Percentiles rank a stretch among this genome's conserved stretches.
Evolutionary conservation across 345 rosid species (phyloP).

Genomic region (Combretum micranthum): DNA sequence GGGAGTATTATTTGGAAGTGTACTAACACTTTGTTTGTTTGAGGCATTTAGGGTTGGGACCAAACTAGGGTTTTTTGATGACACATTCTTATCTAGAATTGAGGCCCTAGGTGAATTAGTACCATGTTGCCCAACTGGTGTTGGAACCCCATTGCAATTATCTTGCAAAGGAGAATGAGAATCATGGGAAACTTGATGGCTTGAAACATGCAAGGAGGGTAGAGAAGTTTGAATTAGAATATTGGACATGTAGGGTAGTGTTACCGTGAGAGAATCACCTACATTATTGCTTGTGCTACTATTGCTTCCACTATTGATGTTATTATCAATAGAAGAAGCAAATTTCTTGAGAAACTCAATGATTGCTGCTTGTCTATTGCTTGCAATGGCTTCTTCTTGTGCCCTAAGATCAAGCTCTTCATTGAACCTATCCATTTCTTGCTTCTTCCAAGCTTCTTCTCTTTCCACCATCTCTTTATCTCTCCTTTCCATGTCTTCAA

Average conservation of each 20-base stretch:
- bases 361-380: conserved; percentile 48
- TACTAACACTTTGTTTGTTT: conserved; percentile 5
- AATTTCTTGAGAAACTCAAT: conserved; percentile 58
- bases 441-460: conserved; percentile 91
- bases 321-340: conserved; percentile 15
- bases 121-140: background rate
- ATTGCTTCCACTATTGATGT: background rate
- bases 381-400: conserved; percentile 55
- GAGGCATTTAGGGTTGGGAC: conserved; percentile 6
- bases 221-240: background rate
- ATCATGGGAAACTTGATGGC: conserved; percentile 6
- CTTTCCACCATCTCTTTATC: conserved; percentile 58
- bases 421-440: conserved; percentile 61
- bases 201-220: conserved; percentile 3
- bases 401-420: conserved; percentile 63
- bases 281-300: no score
- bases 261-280: no score
- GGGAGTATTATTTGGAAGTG: conserved; percentile 15
- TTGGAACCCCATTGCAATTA: conserved; percentile 7
- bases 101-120: background rate
- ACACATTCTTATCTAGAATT: no score
- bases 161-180: conserved; percentile 17
- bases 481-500: conserved; percentile 69
- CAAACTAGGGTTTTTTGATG: no score
- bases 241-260: background rate